phyloP scores from a whole-genome alignment of 169 alveolate genomes.

The Cytauxzoon felis region DNA sequence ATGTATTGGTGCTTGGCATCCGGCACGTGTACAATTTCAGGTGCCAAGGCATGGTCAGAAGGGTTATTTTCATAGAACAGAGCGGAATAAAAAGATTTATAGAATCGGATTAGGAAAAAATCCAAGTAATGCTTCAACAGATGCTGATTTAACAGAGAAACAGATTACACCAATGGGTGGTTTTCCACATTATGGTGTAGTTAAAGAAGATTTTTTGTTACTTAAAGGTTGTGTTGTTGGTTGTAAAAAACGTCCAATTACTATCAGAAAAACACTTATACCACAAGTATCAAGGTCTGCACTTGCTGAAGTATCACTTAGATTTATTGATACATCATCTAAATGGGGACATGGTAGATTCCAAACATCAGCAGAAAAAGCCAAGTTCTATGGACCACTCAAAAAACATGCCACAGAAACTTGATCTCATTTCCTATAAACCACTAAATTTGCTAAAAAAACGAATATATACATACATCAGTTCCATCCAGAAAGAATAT shows the following conservation, averaged over 20 bases:
- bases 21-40: constrained; percentile 99
- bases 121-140: constrained; percentile 94
- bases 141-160: constrained; percentile 96
- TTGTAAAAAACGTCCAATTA: constrained; percentile 94
- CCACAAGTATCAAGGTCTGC: constrained; percentile 93
- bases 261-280: constrained; percentile 94
- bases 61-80: constrained; percentile 99
- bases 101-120: constrained; percentile 94
- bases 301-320: constrained; percentile 89
- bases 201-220: constrained; percentile 97
- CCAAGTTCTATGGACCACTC: constrained; percentile 95
- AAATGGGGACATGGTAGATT: constrained; percentile 99
- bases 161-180: constrained; percentile 99
- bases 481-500: too few relatives aligned
- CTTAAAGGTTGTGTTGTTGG: constrained; percentile 99
- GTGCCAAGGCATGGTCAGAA: constrained; percentile 99
- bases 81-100: constrained; percentile 98
- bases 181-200: constrained; percentile 98
- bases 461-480: too few relatives aligned
- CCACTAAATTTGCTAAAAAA: too few relatives aligned
- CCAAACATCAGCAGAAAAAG: constrained; percentile 99
- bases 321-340: constrained; percentile 99
- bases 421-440: too few relatives aligned
- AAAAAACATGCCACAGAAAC: constrained; percentile 63
- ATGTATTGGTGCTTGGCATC: constrained; percentile 99